Evolutionary conservation across 108 stramenopile species (phyloP).

Genomic region (Cyclotella cryptica): DNA sequence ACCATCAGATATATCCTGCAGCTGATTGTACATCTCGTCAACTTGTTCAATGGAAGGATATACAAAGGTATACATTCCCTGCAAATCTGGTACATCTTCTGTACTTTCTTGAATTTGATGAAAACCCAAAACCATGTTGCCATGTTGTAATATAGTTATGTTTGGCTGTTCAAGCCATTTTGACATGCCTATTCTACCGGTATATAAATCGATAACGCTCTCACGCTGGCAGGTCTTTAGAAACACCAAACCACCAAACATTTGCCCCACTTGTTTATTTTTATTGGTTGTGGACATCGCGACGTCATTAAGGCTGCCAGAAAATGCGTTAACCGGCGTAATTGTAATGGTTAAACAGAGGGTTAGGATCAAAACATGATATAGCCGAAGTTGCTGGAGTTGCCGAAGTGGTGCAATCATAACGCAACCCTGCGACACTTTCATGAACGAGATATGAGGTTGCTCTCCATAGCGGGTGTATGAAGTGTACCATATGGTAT

Average conservation of each 20-base stretch:
- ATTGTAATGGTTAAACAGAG: too few relatives aligned
- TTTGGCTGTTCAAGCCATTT: slow-evolving; percentile 54
- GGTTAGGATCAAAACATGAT: too few relatives aligned
- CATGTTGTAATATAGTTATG: slow-evolving; percentile 45
- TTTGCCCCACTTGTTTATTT: slow-evolving; percentile 32
- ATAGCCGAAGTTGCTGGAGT: too few relatives aligned
- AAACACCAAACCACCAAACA: slow-evolving; percentile 49
- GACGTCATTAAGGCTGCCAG: background rate
- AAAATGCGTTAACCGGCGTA: background rate
- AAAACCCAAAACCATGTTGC: slow-evolving; percentile 51
- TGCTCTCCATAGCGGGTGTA: too few relatives aligned
- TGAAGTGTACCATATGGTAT: too few relatives aligned
- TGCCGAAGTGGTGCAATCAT: too few relatives aligned
- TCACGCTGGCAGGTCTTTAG: slow-evolving; percentile 36
- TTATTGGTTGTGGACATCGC: background rate
- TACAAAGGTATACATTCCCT: slow-evolving; percentile 57
- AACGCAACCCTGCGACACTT: too few relatives aligned
- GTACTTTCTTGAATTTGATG: slow-evolving; percentile 37
- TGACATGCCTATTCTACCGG: slow-evolving; percentile 22
- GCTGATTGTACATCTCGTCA: slow-evolving; percentile 41
- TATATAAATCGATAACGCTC: slow-evolving; percentile 38
- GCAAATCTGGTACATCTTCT: slow-evolving; percentile 33
- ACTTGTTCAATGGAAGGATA: slow-evolving; percentile 48
- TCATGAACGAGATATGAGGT: too few relatives aligned
- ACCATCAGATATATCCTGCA: slow-evolving; percentile 45